Conservation (phyloP, 352 stramenopile species). For the Paralagenidium karlingii region DNA sequence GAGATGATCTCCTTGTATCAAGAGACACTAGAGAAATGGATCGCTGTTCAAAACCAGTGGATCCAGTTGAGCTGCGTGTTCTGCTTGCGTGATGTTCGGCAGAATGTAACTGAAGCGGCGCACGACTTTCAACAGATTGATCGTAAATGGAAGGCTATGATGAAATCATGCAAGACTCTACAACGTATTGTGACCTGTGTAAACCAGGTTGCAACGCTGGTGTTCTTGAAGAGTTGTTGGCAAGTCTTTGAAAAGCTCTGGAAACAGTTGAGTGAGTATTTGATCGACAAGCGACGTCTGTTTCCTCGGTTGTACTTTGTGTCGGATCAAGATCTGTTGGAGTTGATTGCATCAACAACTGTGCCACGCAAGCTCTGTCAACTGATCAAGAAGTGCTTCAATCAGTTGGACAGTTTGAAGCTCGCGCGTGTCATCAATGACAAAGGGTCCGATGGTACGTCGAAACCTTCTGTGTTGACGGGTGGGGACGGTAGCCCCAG, state of each 20-base stretch:
- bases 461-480: too few relatives aligned
- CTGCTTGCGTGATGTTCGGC: slow-evolving; percentile 31
- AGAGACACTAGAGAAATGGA: slow-evolving; percentile 44
- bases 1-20: slow-evolving; percentile 49
- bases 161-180: slow-evolving; percentile 30
- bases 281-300: slow-evolving; percentile 39
- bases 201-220: slow-evolving; percentile 36
- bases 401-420: too few relatives aligned
- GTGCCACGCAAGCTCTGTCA: slow-evolving; percentile 15
- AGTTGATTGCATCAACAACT: slow-evolving; percentile 32
- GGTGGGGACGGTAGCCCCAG: too few relatives aligned
- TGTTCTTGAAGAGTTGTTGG: slow-evolving; percentile 27
- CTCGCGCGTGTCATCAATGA: too few relatives aligned
- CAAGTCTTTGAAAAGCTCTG: slow-evolving; percentile 38
- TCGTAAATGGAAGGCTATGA: slow-evolving; percentile 60
- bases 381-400: slow-evolving; percentile 44
- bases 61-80: slow-evolving; percentile 33
- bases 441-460: too few relatives aligned
- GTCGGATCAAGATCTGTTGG: slow-evolving; percentile 43
- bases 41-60: slow-evolving; percentile 32
- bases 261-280: slow-evolving; percentile 32
- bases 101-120: slow-evolving; percentile 31
- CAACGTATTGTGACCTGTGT: slow-evolving; percentile 39
- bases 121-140: slow-evolving; percentile 49
- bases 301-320: slow-evolving; percentile 55